Evolutionary conservation across 2,329 filamentous ascomycete species (phyloP).

Genomic region (Calonectria hawksworthii): DNA sequence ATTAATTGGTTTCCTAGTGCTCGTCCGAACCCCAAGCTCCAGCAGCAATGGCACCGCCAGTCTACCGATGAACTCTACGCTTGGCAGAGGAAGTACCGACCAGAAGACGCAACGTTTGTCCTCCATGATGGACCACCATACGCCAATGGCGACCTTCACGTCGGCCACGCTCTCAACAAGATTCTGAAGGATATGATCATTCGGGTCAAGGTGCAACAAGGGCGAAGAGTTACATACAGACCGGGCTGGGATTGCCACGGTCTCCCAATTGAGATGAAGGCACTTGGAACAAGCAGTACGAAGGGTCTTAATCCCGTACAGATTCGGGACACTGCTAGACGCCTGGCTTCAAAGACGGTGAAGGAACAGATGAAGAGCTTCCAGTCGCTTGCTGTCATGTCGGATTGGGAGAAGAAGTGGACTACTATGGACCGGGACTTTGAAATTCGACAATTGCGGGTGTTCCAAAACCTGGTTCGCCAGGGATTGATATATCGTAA

Average conservation of each 20-base stretch:
- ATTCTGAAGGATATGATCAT: slow-evolving; percentile 95
- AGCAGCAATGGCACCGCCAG: slow-evolving; percentile 75
- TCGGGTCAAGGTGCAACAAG: slow-evolving; percentile 83
- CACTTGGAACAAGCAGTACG: slow-evolving; percentile 71
- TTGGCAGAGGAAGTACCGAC: slow-evolving; percentile 79
- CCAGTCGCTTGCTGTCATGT: slow-evolving; percentile 82
- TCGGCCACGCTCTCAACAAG: slow-evolving; percentile 97
- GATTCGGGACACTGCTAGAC: slow-evolving; percentile 74
- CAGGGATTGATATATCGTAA: slow-evolving; percentile 82
- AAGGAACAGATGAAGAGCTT: slow-evolving; percentile 82
- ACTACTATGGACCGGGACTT: slow-evolving; percentile 84
- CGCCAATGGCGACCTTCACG: slow-evolving; percentile 91
- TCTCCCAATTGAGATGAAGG: slow-evolving; percentile 96
- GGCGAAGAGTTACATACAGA: slow-evolving; percentile 79
- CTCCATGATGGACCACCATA: slow-evolving; percentile 98
- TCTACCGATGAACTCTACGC: slow-evolving; percentile 90
- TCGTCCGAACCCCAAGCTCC: slow-evolving; percentile 64
- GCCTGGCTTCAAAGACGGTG: slow-evolving; percentile 77
- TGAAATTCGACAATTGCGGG: slow-evolving; percentile 79
- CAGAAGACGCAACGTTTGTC: slow-evolving; percentile 75
- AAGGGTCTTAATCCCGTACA: slow-evolving; percentile 66
- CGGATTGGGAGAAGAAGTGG: slow-evolving; percentile 83
- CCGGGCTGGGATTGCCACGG: slow-evolving; percentile 99
- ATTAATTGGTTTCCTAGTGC: slow-evolving; percentile 55
- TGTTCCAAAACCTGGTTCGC: slow-evolving; percentile 82